Conservation (phyloP, 2,329 filamentous ascomycete species). For the Botryosphaeria dothidea region DNA sequence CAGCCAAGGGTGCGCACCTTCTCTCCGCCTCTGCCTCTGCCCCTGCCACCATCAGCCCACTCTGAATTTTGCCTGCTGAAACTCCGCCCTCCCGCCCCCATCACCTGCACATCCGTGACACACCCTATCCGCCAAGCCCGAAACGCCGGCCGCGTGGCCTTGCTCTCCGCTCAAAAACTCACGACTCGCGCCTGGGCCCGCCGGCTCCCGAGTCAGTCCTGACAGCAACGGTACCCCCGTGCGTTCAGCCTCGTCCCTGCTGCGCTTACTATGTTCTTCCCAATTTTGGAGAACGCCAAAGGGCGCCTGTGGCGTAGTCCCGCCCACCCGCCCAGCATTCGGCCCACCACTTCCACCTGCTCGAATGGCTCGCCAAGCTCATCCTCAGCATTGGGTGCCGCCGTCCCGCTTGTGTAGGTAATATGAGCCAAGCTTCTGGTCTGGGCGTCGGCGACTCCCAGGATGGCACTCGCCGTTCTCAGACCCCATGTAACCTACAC, state of each 20-base stretch:
- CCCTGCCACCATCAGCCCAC: not conserved
- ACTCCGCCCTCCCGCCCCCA: not conserved
- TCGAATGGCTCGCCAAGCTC: not conserved
- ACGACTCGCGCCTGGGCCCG: not conserved
- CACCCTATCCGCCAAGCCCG: not conserved
- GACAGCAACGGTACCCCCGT: not conserved
- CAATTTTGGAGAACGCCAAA: not conserved
- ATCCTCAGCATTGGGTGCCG: not conserved
- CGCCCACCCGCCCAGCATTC: not conserved
- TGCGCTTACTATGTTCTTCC: not conserved
- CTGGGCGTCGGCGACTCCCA: not conserved
- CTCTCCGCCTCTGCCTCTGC: not conserved
- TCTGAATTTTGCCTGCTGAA: not conserved
- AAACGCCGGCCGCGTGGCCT: not conserved
- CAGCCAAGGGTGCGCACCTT: too few relatives aligned
- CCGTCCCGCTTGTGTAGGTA: not conserved
- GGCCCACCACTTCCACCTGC: not conserved
- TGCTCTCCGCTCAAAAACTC: not conserved
- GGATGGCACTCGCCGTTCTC: not conserved
- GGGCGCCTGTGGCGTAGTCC: not conserved
- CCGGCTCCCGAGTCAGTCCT: not conserved
- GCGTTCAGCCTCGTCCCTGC: not conserved
- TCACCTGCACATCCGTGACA: not conserved
- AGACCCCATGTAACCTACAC: not conserved
- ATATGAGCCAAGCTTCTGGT: not conserved